Evolutionary conservation across 2,329 filamentous ascomycete species (phyloP).

Genomic region (Aureobasidium mangrovei): DNA sequence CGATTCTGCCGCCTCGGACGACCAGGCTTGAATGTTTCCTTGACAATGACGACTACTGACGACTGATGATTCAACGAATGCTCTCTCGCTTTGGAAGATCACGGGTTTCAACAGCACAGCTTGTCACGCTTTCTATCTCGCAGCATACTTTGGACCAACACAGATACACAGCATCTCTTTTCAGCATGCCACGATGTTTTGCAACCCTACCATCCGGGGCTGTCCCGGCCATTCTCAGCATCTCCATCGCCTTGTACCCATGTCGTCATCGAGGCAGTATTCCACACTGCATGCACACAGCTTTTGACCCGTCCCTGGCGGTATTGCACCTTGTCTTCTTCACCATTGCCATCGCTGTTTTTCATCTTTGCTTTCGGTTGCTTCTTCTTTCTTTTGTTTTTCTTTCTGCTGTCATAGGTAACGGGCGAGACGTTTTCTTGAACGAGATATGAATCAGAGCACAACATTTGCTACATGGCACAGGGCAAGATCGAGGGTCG

Average conservation of each 20-base stretch:
- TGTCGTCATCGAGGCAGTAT: background rate
- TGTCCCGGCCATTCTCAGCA: background rate
- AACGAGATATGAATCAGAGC: conserved; percentile 12
- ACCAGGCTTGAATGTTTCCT: background rate
- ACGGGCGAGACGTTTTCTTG: conserved; percentile 2
- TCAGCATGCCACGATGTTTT: background rate
- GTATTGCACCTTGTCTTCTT: background rate
- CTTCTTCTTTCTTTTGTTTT: conserved; percentile 1
- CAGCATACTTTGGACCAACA: conserved; percentile 4
- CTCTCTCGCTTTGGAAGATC: background rate
- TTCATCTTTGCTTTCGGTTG: background rate
- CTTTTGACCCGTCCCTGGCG: background rate
- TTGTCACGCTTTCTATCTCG: conserved; percentile 4
- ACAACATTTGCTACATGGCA: conserved; percentile 8
- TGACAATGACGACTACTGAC: background rate
- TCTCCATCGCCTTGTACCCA: background rate
- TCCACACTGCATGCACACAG: conserved; percentile 4
- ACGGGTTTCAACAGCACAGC: conserved; percentile 1
- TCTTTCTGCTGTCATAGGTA: conserved; percentile 10
- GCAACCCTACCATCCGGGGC: background rate
- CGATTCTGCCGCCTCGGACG: conserved; percentile 1
- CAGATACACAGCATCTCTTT: conserved; percentile 10
- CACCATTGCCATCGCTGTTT: conserved; percentile 12
- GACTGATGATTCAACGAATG: conserved; percentile 1
- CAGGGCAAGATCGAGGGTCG: background rate